Base-by-base conservation (phyloP, 169 alveolate genomes). In the Plasmodium malariae region DNA sequence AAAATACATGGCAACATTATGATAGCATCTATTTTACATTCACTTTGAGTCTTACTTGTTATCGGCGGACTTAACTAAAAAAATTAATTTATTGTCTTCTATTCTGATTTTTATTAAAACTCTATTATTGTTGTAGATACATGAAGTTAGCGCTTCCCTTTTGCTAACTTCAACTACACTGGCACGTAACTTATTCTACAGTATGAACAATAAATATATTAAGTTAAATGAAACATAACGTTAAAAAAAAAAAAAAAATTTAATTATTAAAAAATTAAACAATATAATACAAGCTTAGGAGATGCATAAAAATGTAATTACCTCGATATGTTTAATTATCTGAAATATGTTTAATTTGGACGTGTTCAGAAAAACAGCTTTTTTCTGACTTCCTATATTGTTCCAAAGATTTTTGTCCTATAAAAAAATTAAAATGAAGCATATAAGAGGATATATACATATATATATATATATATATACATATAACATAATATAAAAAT, bases 51-150 rank as follows among this genome's bases (percentile, higher is more conserved):
- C 91, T 83, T 83, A 83, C 91, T 40, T 67, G 21, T 51, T 83
- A 19, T 83, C 91, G 26, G 54, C 62, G 40, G 91, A 83, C 60
- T 83, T 83, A 21, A 83, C 83, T 67, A 83, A 83, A 83, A 83
- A 83, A 83, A 37, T 59, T 21, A 83, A 83, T 83, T 83, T 83
- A 40, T 67, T 83, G 59, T 83, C 83, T 40, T 83, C 91, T 65
- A 83, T 65, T 67, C 51, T 67, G 34, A 83, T 48, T 83, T 83
- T 83, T 67, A 83, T 49, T 62, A 83, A 68, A 54, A 83, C 72
- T 68, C 67, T 83, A 28, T 48, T 32, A 43, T 71, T 65, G 85
- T 59, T 65, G 24, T 83, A 83, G 11, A 83, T 21, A 59, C 91
- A 83, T 37, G 91, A 83, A 14, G 40, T 36, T 37, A 83, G 30